Base-by-base conservation (phyloP, 2,329 filamentous ascomycete species). In the Xenoacremonium recifei region DNA sequence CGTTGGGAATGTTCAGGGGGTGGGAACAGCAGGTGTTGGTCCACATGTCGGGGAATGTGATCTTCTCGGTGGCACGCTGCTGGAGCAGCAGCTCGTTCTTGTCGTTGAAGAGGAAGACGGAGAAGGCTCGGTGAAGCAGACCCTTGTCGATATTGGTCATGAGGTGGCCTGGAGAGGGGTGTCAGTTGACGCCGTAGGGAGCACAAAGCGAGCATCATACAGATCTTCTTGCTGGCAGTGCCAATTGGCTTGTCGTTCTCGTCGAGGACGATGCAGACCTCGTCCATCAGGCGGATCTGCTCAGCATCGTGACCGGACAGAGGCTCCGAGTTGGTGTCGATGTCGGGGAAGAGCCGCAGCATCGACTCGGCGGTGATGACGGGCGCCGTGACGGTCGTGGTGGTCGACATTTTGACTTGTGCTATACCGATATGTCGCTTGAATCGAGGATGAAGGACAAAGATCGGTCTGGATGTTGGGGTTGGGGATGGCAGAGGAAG, bases 1-100 rank as follows among this genome's bases (percentile, higher is more conserved):
- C 93, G 51, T 86, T 85, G 7, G 93, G 87, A 53, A 96, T 87
- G 41, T 89, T 88, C 47, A 99, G 79, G 5, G 93, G 93, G 69
- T 99, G 93, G 29, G 93, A 99, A 76, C 93, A 99, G 79, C 93
- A 99, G 21, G 93, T 99, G 72, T 99, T 99, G 51, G 93, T 99
- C 93, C 93, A 99, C 85, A 96, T 91, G 65, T 96, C 89, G 36
- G 93, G 92, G 72, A 99, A 99, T 6, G 93, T 99, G 63, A 99
- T 99, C 76, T 99, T 99, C 73, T 97, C 92, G 30, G 84, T 75
- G 20, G 93, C 93, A 54, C 93, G 87, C 75, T 97, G 93, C 72
- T 99, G 93, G 38, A 99, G 82, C 33, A 99, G 85, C 47, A 97
- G 76, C 58, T 90, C 86, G 68, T 96, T 95, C 64, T 93, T 79